A percentile compares a stretch with the other conserved stretches of the same genome.
These are phyloP conservation scores for Wickerhamiella kurtzmanii DNA, from an alignment of 805 yeast genomes.

Conservation along the genomic window DNA sequence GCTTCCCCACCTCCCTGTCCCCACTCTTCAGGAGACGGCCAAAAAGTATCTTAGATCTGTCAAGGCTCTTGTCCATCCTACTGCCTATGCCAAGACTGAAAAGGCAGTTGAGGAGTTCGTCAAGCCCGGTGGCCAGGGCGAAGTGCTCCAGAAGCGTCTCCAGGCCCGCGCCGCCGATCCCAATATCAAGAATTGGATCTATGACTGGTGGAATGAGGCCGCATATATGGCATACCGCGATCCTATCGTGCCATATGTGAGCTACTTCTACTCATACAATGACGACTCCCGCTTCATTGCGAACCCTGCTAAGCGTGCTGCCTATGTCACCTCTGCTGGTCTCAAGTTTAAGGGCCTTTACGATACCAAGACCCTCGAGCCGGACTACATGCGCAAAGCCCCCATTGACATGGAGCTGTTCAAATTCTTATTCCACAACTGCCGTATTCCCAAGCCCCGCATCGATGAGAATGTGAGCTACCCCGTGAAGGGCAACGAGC, in stretches of 20 bases:
- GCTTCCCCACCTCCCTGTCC: constrained; percentile 81
- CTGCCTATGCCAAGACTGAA: constrained; percentile 41
- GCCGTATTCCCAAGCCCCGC: constrained; percentile 51
- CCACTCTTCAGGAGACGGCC: constrained; percentile 59
- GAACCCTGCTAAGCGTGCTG: constrained; percentile 43
- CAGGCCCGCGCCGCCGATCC: constrained; percentile 41
- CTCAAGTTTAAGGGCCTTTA: constrained; percentile 52
- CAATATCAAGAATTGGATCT: constrained; percentile 69
- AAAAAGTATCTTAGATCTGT: constrained; percentile 56
- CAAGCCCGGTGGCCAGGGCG: constrained; percentile 48
- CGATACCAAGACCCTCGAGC: constrained; percentile 60
- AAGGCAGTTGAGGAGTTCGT: constrained; percentile 52
- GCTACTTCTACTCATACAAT: constrained; percentile 77
- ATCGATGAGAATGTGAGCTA: constrained; percentile 48
- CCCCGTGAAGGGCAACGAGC: constrained; percentile 38
- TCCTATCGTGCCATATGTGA: constrained; percentile 88
- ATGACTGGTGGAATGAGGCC: constrained; percentile 85
- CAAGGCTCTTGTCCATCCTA: constrained; percentile 45
- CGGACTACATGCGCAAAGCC: constrained; percentile 59
- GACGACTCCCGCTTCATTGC: constrained; percentile 32
- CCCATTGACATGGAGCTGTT: constrained; percentile 96
- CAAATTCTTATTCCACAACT: constrained; percentile 79
- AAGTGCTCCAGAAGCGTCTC: constrained; percentile 54
- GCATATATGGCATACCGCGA: constrained; percentile 85
- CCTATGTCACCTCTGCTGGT: constrained; percentile 56